A percentile compares a stretch with the other conserved stretches of the same genome.
Conservation (phyloP, 257 asterid species). For the Solanum piurae region DNA sequence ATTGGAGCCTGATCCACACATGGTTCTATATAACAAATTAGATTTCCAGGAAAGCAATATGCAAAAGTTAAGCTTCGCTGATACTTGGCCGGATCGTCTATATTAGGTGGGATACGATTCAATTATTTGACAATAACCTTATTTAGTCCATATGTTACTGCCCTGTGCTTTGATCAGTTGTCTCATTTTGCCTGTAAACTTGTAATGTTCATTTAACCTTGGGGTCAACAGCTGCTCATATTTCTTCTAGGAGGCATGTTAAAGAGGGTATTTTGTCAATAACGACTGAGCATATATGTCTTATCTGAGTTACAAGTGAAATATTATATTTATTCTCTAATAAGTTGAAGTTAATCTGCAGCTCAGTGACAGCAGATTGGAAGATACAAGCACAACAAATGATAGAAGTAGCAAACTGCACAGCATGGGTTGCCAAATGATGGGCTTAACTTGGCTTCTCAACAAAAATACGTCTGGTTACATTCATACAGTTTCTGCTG, state of each 20-base stretch:
- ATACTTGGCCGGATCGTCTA: neutral
- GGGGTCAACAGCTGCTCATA: neutral
- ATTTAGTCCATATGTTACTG: neutral
- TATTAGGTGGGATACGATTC: neutral
- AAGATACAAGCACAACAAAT: slow-evolving; percentile 8
- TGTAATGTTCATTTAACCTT: neutral
- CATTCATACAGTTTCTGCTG: slow-evolving; percentile 95
- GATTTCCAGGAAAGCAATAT: neutral
- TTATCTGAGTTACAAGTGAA: neutral
- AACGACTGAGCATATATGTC: neutral
- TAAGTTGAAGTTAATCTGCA: slow-evolving; percentile 1
- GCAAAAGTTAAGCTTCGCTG: neutral
- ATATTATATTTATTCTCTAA: neutral
- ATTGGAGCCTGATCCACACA: neutral
- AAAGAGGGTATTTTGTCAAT: neutral
- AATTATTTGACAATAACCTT: neutral
- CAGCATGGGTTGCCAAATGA: slow-evolving; percentile 72
- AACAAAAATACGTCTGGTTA: slow-evolving; percentile 90
- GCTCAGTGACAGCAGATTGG: slow-evolving; percentile 55
- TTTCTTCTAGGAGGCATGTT: neutral
- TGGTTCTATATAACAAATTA: neutral
- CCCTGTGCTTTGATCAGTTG: neutral
- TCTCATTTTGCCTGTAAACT: neutral
- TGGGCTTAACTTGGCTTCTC: slow-evolving; percentile 98
- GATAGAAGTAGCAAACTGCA: slow-evolving; percentile 60